These are phyloP conservation scores for Solanum microdontum DNA, from an alignment of 257 asterid species.

Conservation along the genomic window DNA sequence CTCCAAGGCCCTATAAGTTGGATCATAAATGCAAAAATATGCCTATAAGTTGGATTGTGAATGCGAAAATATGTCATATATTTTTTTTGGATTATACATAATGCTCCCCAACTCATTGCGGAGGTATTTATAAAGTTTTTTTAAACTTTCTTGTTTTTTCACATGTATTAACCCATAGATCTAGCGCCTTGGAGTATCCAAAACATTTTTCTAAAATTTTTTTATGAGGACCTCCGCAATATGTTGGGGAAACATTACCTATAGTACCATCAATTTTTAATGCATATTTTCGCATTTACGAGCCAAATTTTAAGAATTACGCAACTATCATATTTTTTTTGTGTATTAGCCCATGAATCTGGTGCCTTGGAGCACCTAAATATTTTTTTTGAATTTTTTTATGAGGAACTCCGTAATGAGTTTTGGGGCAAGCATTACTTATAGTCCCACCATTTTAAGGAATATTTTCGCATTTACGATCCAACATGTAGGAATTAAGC, in stretches of 20 bases:
- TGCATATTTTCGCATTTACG: neutral
- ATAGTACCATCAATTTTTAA: neutral
- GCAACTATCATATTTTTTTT: too few species aligned
- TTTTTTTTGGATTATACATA: neutral
- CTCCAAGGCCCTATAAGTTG: too few species aligned
- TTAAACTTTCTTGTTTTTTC: neutral
- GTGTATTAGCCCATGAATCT: neutral
- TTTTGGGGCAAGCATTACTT: accelerated
- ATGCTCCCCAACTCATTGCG: neutral
- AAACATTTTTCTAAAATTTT: neutral
- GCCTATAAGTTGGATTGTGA: too few species aligned
- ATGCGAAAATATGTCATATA: too few species aligned
- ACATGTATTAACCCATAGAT: neutral
- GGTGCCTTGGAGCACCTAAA: too few species aligned
- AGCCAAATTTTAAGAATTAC: too few species aligned
- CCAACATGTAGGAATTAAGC: too few species aligned
- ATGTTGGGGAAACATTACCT: neutral
- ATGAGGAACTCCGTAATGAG: too few species aligned
- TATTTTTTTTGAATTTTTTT: too few species aligned
- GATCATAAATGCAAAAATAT: too few species aligned
- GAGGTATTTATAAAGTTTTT: neutral
- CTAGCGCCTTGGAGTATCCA: neutral
- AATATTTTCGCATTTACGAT: too few species aligned
- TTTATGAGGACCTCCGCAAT: neutral
- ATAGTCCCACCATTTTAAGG: too few species aligned